phyloP scores from a whole-genome alignment of 768 basidiomycete genomes.

The Rhodotorula paludigena region DNA sequence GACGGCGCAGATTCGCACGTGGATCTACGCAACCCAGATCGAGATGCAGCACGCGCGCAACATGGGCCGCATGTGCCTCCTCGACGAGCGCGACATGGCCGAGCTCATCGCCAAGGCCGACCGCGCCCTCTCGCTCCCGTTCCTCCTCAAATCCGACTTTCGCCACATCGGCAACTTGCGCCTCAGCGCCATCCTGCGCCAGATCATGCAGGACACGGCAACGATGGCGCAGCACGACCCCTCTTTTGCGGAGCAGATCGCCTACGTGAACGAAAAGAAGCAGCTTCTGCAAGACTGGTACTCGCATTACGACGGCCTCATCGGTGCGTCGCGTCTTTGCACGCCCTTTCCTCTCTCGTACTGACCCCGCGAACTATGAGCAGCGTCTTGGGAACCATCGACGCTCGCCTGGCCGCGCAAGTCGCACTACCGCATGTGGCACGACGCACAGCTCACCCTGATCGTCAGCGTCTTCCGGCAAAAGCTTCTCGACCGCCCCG shows the following conservation, averaged over 20 bases:
- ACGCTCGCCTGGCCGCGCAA: constrained; percentile 12
- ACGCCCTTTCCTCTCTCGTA: background rate
- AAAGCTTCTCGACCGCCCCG: constrained; percentile 7
- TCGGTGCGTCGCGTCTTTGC: background rate
- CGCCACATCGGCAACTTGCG: constrained; percentile 18
- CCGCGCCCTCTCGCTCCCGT: constrained; percentile 4
- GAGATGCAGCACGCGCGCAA: constrained; percentile 8
- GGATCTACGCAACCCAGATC: constrained; percentile 17
- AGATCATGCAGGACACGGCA: background rate
- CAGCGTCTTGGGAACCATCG: background rate
- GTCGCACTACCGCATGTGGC: constrained; percentile 4
- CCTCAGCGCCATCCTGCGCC: constrained; percentile 8
- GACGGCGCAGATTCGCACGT: background rate
- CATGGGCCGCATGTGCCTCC: constrained; percentile 4
- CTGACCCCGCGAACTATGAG: background rate
- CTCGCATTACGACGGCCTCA: constrained; percentile 6
- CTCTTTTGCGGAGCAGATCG: background rate
- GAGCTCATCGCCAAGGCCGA: constrained; percentile 2
- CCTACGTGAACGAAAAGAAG: constrained; percentile 1
- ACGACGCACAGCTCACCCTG: constrained; percentile 12
- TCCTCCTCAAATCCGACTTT: constrained; percentile 1
- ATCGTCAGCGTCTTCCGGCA: background rate
- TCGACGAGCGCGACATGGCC: constrained; percentile 11
- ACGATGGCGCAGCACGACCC: background rate
- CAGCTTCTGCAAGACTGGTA: constrained; percentile 1